Base-by-base conservation (phyloP, 441 rosid species). In the Flueggea neowawraea region DNA sequence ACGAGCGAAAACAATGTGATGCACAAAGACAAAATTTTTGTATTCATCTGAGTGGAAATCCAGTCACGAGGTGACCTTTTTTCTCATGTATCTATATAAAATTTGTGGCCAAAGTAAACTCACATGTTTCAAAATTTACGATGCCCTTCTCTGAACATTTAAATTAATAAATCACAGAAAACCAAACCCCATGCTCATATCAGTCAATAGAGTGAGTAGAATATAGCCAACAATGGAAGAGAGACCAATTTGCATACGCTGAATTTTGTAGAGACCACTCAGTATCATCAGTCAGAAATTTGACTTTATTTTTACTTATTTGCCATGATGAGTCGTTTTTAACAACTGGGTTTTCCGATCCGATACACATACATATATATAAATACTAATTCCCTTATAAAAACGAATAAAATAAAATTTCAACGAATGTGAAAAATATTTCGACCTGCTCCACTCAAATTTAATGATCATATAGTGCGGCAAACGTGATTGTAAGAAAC, bases 401-500 rank as follows among this genome's bases (percentile, higher is more conserved):
- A 36, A 36, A 36, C 0, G 0, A 36, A 5, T 3, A 36, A 5
- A 36, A 36, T 3, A 36, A 36, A 8, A 36, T 36, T 36, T 36
- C 7, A 8, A 36, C 7, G 4, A 8, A 36, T 36, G 41, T 36
- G 41, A 36, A 36, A 36, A 36, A 36, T 36, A 36, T 36, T 36
- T 36, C 41, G 41, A 36, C 41, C 6, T 36, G 7, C 41, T 36
- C 41, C 41, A 8, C 1, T 36, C 41, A 36, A 36, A 36, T 8
- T 36, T 36, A 36, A 36, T 22, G 28, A 22, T 36, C 41, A 36
- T 5, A 36, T 59, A 69, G 68, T 69, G 73, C 52, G 48, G 62
- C 58, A 36, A 69, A 57, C 70, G 58, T 65, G 76, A 36, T 14
- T 3, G 9, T 12, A 14, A 9, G 14, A 31, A 3, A n/a, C 22